Percentiles rank a stretch among this genome's conserved stretches.
phyloP scores from a whole-genome alignment of 176 grass and related monocot genomes.

The Cenchrus purpureus region DNA sequence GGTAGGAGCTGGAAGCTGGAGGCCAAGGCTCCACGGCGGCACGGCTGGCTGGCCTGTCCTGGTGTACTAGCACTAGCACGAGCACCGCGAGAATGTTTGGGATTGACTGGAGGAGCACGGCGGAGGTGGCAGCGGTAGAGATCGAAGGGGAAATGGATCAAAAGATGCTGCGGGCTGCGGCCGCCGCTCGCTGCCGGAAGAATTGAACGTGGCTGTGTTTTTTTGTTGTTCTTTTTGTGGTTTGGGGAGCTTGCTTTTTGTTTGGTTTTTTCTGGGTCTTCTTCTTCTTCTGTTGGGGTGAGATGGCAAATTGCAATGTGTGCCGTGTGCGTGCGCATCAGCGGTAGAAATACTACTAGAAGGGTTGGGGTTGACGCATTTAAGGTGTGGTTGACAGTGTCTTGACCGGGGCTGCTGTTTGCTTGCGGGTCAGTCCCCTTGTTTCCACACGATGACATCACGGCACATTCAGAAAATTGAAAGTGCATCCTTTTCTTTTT shows the following conservation, averaged over 20 bases:
- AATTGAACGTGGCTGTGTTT: neutral
- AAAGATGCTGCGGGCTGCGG: neutral
- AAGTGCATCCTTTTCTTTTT: too few relatives aligned
- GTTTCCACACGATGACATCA: neutral
- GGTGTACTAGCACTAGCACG: neutral
- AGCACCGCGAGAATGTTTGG: neutral
- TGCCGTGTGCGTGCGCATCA: neutral
- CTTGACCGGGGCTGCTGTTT: neutral
- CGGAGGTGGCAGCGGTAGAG: too few relatives aligned
- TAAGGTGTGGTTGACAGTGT: neutral
- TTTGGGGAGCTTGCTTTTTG: neutral
- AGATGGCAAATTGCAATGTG: neutral
- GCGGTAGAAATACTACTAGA: too few relatives aligned
- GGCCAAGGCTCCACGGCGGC: too few relatives aligned
- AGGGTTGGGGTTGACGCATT: neutral
- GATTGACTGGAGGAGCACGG: neutral
- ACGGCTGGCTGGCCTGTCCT: too few relatives aligned
- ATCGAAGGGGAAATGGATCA: neutral
- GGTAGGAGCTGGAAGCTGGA: neutral
- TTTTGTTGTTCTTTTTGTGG: neutral
- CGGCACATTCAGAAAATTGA: neutral
- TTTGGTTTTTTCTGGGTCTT: neutral
- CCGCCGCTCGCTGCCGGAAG: neutral
- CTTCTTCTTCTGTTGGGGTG: neutral
- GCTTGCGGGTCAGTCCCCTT: too few relatives aligned